Percentiles rank a stretch among this genome's conserved stretches.
Evolutionary conservation across 768 basidiomycete species (phyloP).

Genomic region (Mycena epipterygia): DNA sequence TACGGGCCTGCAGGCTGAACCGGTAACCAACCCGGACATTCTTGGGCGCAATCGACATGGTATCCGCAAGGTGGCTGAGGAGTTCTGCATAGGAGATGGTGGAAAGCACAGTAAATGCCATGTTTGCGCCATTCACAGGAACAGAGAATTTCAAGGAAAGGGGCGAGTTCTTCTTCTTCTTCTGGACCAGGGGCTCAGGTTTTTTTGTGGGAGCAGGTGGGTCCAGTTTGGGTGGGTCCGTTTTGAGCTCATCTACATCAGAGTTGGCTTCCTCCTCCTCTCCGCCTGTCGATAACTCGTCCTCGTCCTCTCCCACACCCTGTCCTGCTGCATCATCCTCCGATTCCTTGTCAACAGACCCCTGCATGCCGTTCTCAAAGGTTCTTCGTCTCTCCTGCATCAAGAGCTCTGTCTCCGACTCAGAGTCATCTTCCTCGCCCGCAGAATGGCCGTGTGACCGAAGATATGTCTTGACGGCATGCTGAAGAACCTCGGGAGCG

Average conservation of each 20-base stretch:
- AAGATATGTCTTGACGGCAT: not conserved
- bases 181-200: not conserved
- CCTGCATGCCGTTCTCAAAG: not conserved
- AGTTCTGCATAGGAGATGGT: not conserved
- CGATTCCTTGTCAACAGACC: not conserved
- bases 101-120: not conserved
- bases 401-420: constrained; percentile 5
- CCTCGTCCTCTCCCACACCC: not conserved
- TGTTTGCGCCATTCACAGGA: constrained; percentile 5
- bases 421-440: not conserved
- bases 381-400: not conserved
- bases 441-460: not conserved
- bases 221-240: too few relatives aligned
- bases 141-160: constrained; percentile 11
- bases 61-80: not conserved
- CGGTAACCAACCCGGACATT: constrained; percentile 2
- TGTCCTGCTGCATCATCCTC: not conserved
- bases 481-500: not conserved
- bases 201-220: not conserved
- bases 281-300: not conserved
- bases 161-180: not conserved
- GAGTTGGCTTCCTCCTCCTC: not conserved
- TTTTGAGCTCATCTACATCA: too few relatives aligned
- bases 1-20: not conserved
- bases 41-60: constrained; percentile 1